A percentile compares a stretch with the other conserved stretches of the same genome.
Conservation (phyloP, 768 basidiomycete species). For the Lyophyllum shimeji region DNA sequence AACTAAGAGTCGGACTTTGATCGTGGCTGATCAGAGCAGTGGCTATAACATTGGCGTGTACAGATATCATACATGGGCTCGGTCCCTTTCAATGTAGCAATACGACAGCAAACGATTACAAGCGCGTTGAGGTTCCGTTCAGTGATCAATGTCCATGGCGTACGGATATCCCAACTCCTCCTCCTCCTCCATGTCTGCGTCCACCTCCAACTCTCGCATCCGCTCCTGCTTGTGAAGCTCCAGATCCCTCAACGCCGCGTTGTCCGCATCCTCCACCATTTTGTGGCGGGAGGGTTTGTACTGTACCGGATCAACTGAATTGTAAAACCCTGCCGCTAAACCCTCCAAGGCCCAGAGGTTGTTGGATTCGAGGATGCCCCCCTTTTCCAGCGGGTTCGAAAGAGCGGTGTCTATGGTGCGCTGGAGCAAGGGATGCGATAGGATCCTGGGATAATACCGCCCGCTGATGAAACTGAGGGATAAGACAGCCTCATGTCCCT, state of each 20-base stretch:
- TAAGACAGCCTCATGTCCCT: slow-evolving; percentile 64
- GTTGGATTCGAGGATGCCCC: slow-evolving; percentile 39
- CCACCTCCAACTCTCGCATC: slow-evolving; percentile 23
- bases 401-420: slow-evolving; percentile 39
- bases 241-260: slow-evolving; percentile 42
- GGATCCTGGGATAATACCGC: slow-evolving; percentile 75
- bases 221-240: slow-evolving; percentile 35
- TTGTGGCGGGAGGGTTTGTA: slow-evolving; percentile 50
- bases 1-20: slow-evolving; percentile 18
- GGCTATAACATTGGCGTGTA: background rate
- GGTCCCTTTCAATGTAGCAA: background rate
- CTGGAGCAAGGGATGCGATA: slow-evolving; percentile 61
- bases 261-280: slow-evolving; percentile 68
- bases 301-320: slow-evolving; percentile 65
- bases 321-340: slow-evolving; percentile 61
- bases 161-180: slow-evolving; percentile 15
- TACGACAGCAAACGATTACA: background rate
- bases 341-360: slow-evolving; percentile 76
- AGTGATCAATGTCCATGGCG: slow-evolving; percentile 21
- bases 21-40: slow-evolving; percentile 2
- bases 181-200: slow-evolving; percentile 18
- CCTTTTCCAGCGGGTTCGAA: slow-evolving; percentile 28
- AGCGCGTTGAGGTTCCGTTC: background rate
- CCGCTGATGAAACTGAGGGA: slow-evolving; percentile 72
- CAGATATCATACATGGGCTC: background rate